Base-by-base conservation (phyloP, 306 rosid species). In the Acacia crassicarpa region DNA sequence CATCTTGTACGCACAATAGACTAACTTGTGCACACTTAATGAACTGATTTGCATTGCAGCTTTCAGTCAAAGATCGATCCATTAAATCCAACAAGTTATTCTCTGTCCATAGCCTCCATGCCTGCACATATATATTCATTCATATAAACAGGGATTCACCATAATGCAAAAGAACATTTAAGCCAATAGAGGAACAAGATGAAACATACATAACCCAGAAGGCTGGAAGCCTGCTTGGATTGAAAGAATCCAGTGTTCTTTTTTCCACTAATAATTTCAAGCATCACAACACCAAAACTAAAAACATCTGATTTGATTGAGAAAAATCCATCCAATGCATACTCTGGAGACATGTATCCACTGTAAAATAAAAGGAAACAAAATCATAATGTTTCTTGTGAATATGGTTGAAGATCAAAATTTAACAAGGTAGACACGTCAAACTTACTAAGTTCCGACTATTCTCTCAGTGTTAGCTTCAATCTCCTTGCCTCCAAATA, bases 241-340 rank as follows among this genome's bases (percentile, higher is more conserved):
- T 85, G 80, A 56, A 72, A 82, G 46, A 88, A 87, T 67, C 90
- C 87, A 0, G 90, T 83, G 71, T 88, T 88, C 85, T 27, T 82
- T 83, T 79, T 91, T 12, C 91, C 92, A 0, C 93, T 82, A 1
- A 91, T 67, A 68, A 91, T 84, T 81, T 89, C 92, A 9, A 91
- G 78, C 1, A 91, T 32, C 8, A 91, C 88, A 20, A 90, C 88
- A 0, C 96, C 93, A 27, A 88, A 91, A 56, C 96, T 88, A 72
- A 85, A 90, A 9, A 85, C 89, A 14, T 90, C 93, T 0, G 88
- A 88, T 54, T 91, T 91, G 8, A 79, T 59, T 0, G 92, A 91
- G 71, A 90, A 91, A 25, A 69, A 0, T 63, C 92, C 92, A 0
- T 88, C 86, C 25, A 87, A 63, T 8, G 89, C 89, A 9, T 87